Conservation (phyloP, 225 moss, liverwort and hornwort species). For the Polytrichum commune region DNA sequence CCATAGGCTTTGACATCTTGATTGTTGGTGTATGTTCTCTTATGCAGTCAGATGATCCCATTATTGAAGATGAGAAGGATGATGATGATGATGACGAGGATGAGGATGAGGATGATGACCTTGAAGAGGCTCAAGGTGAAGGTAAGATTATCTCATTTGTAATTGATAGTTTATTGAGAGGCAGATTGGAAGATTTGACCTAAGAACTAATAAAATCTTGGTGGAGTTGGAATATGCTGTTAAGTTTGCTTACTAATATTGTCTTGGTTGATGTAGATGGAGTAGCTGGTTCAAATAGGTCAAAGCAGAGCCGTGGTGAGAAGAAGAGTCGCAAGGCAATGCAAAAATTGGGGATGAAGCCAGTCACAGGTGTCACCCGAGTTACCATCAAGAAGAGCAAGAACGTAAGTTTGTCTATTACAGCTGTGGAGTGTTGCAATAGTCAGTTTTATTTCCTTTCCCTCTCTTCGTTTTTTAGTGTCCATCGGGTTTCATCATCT, state of each 20-base stretch:
- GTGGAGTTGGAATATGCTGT: no score
- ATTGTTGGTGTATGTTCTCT: no score
- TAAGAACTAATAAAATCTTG: no score
- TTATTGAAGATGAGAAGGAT: conserved; percentile 82
- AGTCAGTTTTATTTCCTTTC: no score
- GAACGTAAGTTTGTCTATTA: conserved; percentile 36
- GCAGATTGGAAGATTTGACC: conserved; percentile 11
- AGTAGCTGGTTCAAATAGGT: conserved; percentile 35
- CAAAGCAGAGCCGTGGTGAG: conserved; percentile 90
- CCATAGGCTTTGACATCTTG: no score
- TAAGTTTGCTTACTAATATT: no score
- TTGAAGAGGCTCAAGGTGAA: conserved; percentile 53
- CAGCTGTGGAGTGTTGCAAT: no score
- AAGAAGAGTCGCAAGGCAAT: conserved; percentile 92
- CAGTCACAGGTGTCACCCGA: conserved; percentile 69
- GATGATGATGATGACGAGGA: conserved; percentile 79
- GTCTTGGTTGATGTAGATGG: conserved; percentile 31
- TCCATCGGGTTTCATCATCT: no score
- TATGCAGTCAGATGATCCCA: conserved; percentile 62
- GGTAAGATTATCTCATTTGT: conserved; percentile 20
- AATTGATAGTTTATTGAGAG: no score
- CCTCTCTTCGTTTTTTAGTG: no score
- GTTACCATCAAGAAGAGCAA: conserved; percentile 97
- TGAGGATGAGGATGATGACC: conserved; percentile 71
- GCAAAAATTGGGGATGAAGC: conserved; percentile 96